Base-by-base conservation (phyloP, 2,329 filamentous ascomycete species). In the Grosmannia huntii region DNA sequence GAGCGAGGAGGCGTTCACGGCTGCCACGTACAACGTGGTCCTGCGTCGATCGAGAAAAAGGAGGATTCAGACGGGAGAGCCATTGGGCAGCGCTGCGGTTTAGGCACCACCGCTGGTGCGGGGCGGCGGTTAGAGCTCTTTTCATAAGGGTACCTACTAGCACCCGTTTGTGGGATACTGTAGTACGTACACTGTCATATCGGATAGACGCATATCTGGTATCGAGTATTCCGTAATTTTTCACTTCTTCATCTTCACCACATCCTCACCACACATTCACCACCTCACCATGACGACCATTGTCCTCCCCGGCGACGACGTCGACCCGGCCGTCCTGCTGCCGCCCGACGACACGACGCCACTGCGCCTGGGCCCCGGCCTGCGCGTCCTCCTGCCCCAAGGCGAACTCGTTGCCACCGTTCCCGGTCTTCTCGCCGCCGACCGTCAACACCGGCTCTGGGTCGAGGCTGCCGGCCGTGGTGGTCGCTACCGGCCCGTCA, bases 331-430 rank as follows among this genome's bases (percentile, higher is more conserved):
- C 25, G 55, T 41, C 16, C 53, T 63, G 23, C 58, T 64, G 44
- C 58, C 62, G 48, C 46, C 23, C 6, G 6, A 21, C 46, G 46
- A 95, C 44, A 89, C 79, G 53, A 89, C 85, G 64, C 82, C 89
- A 46, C 76, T 96, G 62, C 89, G 88, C 58, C 79, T 96, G 28
- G 91, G 91, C 31, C 88, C 90, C 19, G 91, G 91, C 58, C 78
- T 96, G 59, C 86, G 87, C 61, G 85, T 95, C 70, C 83, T 90
- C 60, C 83, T 90, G 60, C 88, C 89, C 50, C 86, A 88, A n/a
- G 81, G 80, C 64, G 83, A 83, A 46, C 83, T 94, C 65, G 77
- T 85, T 62, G 77, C 87, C 62, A 84, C 84, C 58, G 78, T 88
- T 62, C 80, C 83, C 57, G 85, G 84, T 65, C 79, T 83, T 66